phyloP scores from a whole-genome alignment of 371 early-diverging fungal genomes.

The Phascolomyces articulosus region DNA sequence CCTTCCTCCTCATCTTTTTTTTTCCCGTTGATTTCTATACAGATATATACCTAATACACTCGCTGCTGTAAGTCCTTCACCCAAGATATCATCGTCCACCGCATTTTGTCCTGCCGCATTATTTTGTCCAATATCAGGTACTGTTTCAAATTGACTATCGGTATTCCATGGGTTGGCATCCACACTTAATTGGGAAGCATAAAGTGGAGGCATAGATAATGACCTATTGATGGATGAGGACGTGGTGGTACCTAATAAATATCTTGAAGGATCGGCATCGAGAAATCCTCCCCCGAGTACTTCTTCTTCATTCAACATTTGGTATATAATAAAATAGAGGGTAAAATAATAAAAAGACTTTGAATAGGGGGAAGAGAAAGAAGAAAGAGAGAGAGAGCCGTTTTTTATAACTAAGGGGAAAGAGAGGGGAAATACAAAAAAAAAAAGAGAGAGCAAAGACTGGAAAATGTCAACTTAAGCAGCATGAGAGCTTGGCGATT shows the following conservation, averaged over 20 bases:
- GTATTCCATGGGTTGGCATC: constrained; percentile 26
- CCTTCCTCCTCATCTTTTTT: neutral
- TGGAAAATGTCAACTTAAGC: too few species aligned
- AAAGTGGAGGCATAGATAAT: constrained; percentile 17
- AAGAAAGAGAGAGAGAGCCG: neutral
- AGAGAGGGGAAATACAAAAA: too few species aligned
- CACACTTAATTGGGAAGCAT: constrained; percentile 15
- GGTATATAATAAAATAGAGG: neutral
- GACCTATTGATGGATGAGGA: constrained; percentile 23
- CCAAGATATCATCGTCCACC: constrained; percentile 28
- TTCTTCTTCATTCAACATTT: constrained; percentile 25
- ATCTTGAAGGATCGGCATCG: constrained; percentile 19
- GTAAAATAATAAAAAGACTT: too few species aligned
- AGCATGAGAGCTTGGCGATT: too few species aligned
- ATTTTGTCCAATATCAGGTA: constrained; percentile 18
- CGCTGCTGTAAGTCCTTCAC: constrained; percentile 23
- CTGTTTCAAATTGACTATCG: constrained; percentile 17
- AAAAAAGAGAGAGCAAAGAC: too few species aligned
- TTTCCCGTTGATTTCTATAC: neutral
- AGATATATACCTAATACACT: constrained; percentile 30
- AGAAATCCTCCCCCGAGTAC: constrained; percentile 24
- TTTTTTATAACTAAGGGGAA: too few species aligned
- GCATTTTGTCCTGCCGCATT: constrained; percentile 2
- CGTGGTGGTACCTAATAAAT: constrained; percentile 11
- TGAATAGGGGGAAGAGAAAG: too few species aligned